Evolutionary conservation across 768 basidiomycete genomes (phyloP).

Genomic region (Suillus placidus): DNA sequence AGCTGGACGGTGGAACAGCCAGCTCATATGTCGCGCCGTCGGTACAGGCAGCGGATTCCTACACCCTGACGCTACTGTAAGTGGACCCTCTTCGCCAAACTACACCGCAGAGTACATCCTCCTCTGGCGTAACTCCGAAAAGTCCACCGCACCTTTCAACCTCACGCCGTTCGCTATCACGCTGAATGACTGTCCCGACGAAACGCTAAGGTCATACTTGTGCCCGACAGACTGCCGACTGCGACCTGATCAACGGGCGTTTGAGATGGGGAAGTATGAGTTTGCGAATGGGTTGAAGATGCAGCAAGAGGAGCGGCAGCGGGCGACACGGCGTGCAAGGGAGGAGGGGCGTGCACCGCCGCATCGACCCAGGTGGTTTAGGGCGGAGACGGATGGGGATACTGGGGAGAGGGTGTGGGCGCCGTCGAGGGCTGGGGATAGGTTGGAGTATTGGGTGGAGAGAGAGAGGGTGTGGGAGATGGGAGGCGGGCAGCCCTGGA

Average conservation of each 20-base stretch:
- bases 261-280: conserved; percentile 87
- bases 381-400: conserved; percentile 79
- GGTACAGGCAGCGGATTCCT: conserved; percentile 62
- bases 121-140: conserved; percentile 92
- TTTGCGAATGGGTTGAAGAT: conserved; percentile 79
- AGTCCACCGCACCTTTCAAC: conserved; percentile 82
- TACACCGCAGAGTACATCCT: conserved; percentile 73
- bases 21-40: conserved; percentile 81
- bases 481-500: conserved; percentile 48
- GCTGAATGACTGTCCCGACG: conserved; percentile 82
- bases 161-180: conserved; percentile 94
- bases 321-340: conserved; percentile 64
- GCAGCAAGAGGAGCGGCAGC: conserved; percentile 82
- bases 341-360: conserved; percentile 74
- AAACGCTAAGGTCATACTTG: conserved; percentile 68
- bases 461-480: conserved; percentile 63
- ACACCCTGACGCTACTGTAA: conserved; percentile 70
- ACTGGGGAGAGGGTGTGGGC: conserved; percentile 89
- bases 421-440: conserved; percentile 55
- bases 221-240: conserved; percentile 92
- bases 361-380: conserved; percentile 89
- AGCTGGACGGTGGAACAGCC: conserved; percentile 94
- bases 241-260: conserved; percentile 92
- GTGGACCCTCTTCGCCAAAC: conserved; percentile 45
- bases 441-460: conserved; percentile 84